phyloP scores from a whole-genome alignment of 139 green algal species.

The Tetraselmis chui region DNA sequence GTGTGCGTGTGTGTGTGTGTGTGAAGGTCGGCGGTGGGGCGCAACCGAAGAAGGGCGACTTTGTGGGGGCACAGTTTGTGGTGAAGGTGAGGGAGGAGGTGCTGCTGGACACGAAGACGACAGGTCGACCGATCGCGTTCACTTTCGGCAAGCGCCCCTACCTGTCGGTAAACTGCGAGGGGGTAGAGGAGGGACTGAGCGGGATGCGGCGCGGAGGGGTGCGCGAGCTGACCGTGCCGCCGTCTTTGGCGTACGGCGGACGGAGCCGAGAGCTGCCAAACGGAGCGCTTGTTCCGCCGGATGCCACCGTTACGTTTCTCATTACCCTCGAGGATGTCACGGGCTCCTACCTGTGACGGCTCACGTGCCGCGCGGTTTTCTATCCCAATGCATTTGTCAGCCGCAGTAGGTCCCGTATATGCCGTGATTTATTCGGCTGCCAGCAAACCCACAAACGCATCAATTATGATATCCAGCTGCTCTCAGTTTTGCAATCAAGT shows the following conservation, averaged over 20 bases:
- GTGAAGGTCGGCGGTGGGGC: constrained; percentile 18
- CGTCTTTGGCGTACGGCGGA: constrained; percentile 4
- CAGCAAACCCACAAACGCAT: too few species aligned
- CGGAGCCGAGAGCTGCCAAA: neutral
- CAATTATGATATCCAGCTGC: too few species aligned
- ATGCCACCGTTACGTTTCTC: neutral
- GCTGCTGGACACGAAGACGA: constrained; percentile 17
- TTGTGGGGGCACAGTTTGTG: constrained; percentile 13
- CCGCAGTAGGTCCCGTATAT: too few species aligned
- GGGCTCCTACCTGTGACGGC: neutral
- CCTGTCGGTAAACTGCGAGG: constrained; percentile 3
- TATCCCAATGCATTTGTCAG: too few species aligned
- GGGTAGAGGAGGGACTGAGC: constrained; percentile 17
- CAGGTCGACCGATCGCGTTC: constrained; percentile 12
- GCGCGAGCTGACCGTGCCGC: constrained; percentile 11
- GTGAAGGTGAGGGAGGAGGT: constrained; percentile 6
- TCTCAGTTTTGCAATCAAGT: too few species aligned
- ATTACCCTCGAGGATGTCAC: constrained; percentile 3
- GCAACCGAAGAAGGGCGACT: constrained; percentile 14
- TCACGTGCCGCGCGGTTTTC: too few species aligned
- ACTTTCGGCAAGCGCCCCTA: constrained; percentile 6
- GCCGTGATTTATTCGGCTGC: too few species aligned
- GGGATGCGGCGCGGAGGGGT: constrained; percentile 23
- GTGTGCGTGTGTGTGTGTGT: too few species aligned
- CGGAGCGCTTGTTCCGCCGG: neutral